Conservation (phyloP, 768 basidiomycete species). For the Tricholomella constricta region DNA sequence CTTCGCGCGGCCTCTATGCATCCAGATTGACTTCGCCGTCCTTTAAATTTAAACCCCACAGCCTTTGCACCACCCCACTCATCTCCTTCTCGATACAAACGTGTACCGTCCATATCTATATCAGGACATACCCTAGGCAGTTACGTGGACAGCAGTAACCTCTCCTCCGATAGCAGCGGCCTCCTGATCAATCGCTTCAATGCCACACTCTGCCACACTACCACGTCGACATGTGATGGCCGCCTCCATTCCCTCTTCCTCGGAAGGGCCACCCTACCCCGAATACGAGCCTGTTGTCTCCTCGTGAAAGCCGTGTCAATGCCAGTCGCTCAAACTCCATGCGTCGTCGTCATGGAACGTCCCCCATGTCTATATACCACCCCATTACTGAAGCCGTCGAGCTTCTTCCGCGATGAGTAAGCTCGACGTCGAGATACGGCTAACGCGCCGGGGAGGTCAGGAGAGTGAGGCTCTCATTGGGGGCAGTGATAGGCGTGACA, state of each 20-base stretch:
- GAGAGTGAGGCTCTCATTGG: constrained; percentile 12
- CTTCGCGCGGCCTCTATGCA: constrained; percentile 28
- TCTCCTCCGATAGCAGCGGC: constrained; percentile 6
- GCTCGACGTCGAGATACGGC: constrained; percentile 14
- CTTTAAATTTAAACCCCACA: constrained; percentile 19
- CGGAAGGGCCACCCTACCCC: neutral
- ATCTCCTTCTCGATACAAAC: constrained; percentile 25
- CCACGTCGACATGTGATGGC: constrained; percentile 36
- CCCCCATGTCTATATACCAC: constrained; percentile 61
- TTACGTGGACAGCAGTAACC: constrained; percentile 16
- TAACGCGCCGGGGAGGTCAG: constrained; percentile 11
- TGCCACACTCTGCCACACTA: too few species aligned
- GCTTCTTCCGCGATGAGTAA: constrained; percentile 53
- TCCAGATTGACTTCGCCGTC: constrained; percentile 21
- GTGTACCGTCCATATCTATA: constrained; percentile 27
- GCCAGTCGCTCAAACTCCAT: constrained; percentile 25
- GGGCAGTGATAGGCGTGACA: constrained; percentile 21
- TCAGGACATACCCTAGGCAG: constrained; percentile 15
- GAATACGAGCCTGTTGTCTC: neutral
- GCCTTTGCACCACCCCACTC: constrained; percentile 17
- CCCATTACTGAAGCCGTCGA: constrained; percentile 60
- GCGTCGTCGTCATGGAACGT: constrained; percentile 58
- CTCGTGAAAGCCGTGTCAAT: neutral
- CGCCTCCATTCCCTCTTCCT: constrained; percentile 18
- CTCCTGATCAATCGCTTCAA: constrained; percentile 10